A percentile compares a stretch with the other conserved stretches of the same genome.
phyloP scores from a whole-genome alignment of 495 filamentous ascomycete species.

The Trichoderma orchidacearum region DNA sequence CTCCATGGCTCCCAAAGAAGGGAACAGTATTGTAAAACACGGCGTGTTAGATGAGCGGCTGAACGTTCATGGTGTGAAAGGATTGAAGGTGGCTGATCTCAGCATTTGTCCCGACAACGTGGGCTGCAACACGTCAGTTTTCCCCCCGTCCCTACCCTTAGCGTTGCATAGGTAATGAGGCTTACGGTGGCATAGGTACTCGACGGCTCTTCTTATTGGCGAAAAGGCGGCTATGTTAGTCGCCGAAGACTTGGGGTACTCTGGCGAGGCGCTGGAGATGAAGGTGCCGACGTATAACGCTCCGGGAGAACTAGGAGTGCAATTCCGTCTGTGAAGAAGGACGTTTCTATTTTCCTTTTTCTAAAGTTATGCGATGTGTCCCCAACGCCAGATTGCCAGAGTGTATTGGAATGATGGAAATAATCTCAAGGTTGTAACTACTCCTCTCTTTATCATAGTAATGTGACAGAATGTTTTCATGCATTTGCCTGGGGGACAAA shows the following conservation, averaged over 20 bases:
- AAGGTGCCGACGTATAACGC: conserved; percentile 49
- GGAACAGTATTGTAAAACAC: conserved; percentile 68
- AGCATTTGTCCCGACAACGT: conserved; percentile 76
- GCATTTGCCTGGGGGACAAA: too few relatives aligned
- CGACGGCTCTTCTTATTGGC: conserved; percentile 68
- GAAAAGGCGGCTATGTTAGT: conserved; percentile 63
- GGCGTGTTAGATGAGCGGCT: conserved; percentile 69
- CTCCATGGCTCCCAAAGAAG: conserved; percentile 68
- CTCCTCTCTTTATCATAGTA: too few relatives aligned
- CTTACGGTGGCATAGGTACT: conserved; percentile 23
- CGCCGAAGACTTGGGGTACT: conserved; percentile 68
- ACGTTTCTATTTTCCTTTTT: too few relatives aligned
- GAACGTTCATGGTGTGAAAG: conserved; percentile 69
- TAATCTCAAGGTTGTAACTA: too few relatives aligned
- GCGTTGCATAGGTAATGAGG: not conserved
- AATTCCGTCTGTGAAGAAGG: not conserved
- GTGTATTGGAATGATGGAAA: too few relatives aligned
- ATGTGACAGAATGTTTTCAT: too few relatives aligned
- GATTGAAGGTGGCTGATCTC: conserved; percentile 70
- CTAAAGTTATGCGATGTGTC: too few relatives aligned
- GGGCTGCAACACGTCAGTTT: conserved; percentile 57
- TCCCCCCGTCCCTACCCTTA: not conserved
- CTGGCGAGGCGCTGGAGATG: conserved; percentile 62
- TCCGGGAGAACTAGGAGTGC: not conserved
- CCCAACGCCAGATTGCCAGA: too few relatives aligned